Percentiles rank a stretch among this genome's conserved stretches.
Conservation (phyloP, 495 filamentous ascomycete genomes). For the Tuber melanosporum region DNA sequence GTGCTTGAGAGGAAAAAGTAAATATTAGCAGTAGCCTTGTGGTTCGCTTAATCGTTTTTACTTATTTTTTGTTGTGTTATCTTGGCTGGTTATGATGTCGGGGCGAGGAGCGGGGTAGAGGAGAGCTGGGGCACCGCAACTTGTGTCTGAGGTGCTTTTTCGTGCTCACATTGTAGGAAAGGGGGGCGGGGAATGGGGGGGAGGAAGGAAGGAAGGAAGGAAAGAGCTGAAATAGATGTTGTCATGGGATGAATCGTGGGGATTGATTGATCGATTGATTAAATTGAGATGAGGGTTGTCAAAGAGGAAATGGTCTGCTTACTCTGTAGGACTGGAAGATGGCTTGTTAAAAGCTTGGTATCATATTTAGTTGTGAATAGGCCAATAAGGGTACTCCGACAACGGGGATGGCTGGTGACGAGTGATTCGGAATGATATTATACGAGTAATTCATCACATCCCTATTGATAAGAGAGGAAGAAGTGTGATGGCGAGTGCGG, state of each 20-base stretch:
- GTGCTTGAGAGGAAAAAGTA: background rate
- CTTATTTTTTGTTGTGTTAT: background rate
- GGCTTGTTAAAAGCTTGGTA: background rate
- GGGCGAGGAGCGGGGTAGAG: background rate
- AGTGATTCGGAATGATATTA: background rate
- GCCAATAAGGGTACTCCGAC: background rate
- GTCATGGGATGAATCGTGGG: background rate
- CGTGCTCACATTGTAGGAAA: background rate
- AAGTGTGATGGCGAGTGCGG: background rate
- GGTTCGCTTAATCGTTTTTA: background rate
- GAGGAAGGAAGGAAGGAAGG: background rate
- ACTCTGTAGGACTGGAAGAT: background rate
- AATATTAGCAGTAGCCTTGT: slow-evolving; percentile 2
- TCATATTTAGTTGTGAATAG: background rate
- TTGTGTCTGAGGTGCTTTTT: background rate
- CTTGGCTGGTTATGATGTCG: background rate
- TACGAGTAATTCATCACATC: background rate
- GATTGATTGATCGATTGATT: background rate
- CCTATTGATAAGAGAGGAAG: background rate
- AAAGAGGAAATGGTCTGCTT: background rate
- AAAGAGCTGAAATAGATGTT: background rate
- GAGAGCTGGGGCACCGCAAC: background rate
- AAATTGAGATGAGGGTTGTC: background rate
- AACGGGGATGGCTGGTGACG: background rate
- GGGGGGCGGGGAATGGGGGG: background rate